phyloP scores from a whole-genome alignment of 176 grass and related monocot genomes.

The Lolium perenne region DNA sequence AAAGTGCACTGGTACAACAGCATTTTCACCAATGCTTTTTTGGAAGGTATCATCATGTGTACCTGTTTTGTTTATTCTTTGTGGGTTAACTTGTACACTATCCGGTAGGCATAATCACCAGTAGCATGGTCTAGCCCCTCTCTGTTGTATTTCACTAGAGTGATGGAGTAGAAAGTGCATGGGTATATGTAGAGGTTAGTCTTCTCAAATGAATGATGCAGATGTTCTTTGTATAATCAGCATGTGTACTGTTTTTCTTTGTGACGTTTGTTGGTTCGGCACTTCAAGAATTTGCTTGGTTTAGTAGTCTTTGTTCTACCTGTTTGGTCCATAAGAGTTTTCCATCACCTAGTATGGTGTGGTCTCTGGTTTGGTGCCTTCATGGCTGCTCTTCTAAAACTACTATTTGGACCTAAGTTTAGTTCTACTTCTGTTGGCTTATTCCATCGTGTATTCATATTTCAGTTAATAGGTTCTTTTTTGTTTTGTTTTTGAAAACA shows the following conservation, averaged over 20 bases:
- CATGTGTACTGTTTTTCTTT: neutral
- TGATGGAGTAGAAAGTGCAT: conserved; percentile 20
- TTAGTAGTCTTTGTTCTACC: neutral
- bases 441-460: neutral
- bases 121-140: conserved; percentile 22
- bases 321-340: neutral
- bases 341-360: neutral
- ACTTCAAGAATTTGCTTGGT: neutral
- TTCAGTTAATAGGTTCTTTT: neutral
- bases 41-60: conserved; percentile 28
- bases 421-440: neutral
- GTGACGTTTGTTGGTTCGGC: neutral
- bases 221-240: conserved; percentile 34
- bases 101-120: conserved; percentile 4
- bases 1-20: conserved; percentile 28
- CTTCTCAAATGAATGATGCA: conserved; percentile 9
- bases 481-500: neutral
- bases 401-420: neutral
- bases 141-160: conserved; percentile 26
- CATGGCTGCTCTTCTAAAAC: neutral
- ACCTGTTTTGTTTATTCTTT: neutral
- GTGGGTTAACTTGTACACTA: conserved; percentile 12
- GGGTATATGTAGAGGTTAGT: conserved; percentile 20
- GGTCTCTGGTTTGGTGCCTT: neutral
- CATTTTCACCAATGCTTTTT: conserved; percentile 17